Conservation (phyloP, 768 basidiomycete species). For the Lactarius pseudohatsudake region DNA sequence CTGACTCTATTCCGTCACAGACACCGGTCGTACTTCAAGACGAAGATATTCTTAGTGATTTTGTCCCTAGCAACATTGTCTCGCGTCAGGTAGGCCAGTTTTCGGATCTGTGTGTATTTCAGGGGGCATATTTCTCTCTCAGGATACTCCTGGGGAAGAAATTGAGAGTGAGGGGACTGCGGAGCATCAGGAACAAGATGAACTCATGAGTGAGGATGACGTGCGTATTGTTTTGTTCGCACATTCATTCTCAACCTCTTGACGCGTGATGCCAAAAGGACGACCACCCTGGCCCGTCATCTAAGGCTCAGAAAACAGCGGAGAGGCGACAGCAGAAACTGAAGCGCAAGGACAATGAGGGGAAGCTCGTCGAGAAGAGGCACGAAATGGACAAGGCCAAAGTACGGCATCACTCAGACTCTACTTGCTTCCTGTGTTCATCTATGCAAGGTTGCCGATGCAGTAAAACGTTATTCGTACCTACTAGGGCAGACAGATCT, state of each 20-base stretch:
- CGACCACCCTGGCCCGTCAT: constrained; percentile 40
- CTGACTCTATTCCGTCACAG: constrained; percentile 17
- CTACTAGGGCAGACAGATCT: constrained; percentile 97
- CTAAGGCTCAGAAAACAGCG: constrained; percentile 41
- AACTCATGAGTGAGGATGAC: constrained; percentile 54
- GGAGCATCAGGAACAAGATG: constrained; percentile 50
- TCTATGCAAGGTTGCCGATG: constrained; percentile 70
- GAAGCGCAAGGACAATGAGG: constrained; percentile 67
- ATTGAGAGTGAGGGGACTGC: constrained; percentile 72
- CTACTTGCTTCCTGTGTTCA: constrained; percentile 19
- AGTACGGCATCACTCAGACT: constrained; percentile 40
- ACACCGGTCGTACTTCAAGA: constrained; percentile 39
- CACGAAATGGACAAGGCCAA: constrained; percentile 89
- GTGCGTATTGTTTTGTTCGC: constrained; percentile 26
- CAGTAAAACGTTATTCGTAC: constrained; percentile 95
- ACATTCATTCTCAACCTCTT: constrained; percentile 33
- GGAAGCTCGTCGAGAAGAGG: constrained; percentile 65
- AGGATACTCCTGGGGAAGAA: constrained; percentile 69
- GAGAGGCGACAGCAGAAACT: constrained; percentile 47
- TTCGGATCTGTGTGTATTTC: constrained; percentile 9
- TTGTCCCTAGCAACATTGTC: constrained; percentile 88
- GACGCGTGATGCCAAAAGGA: constrained; percentile 39
- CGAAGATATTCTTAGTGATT: constrained; percentile 87
- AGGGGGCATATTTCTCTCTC: constrained; percentile 28
- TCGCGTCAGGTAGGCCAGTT: constrained; percentile 68